phyloP scores from a whole-genome alignment of 148 eudicot genomes.

The Rhododendron mucronatum region DNA sequence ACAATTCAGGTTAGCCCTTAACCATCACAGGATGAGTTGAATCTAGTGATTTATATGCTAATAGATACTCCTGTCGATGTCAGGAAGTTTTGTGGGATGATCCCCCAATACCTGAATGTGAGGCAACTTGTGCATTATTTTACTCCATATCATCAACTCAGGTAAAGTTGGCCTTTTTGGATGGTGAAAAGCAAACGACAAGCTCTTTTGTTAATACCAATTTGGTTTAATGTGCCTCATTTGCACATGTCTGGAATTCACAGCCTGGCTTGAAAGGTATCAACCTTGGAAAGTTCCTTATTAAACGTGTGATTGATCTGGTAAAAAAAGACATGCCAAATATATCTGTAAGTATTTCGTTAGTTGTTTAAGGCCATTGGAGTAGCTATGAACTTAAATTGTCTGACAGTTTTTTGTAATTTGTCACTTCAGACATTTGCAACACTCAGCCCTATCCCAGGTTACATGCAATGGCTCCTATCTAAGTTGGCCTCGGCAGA shows the following conservation, averaged over 20 bases:
- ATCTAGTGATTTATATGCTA: neutral
- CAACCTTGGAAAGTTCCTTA: slow-evolving; percentile 93
- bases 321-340: slow-evolving; percentile 89
- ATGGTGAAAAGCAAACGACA: neutral
- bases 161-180: slow-evolving; percentile 32
- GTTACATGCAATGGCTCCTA: slow-evolving; percentile 86
- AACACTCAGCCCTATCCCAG: slow-evolving; percentile 96
- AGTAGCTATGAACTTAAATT: neutral
- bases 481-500: slow-evolving; percentile 73
- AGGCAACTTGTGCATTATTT: slow-evolving; percentile 88
- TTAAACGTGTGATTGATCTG: slow-evolving; percentile 87
- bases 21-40: neutral
- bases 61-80: slow-evolving; percentile 5
- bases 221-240: slow-evolving; percentile 10
- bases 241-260: slow-evolving; percentile 16
- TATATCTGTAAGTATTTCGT: slow-evolving; percentile 61
- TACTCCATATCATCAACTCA: slow-evolving; percentile 97
- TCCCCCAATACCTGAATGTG: slow-evolving; percentile 82
- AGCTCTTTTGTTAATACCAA: neutral
- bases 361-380: neutral
- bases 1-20: slow-evolving; percentile 66
- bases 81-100: slow-evolving; percentile 97
- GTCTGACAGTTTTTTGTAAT: slow-evolving; percentile 9
- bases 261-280: slow-evolving; percentile 97
- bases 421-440: slow-evolving; percentile 59